Percentiles rank a stretch among this genome's conserved stretches.
phyloP scores from a whole-genome alignment of 352 stramenopile species.

The Phytophthora nicotianae region DNA sequence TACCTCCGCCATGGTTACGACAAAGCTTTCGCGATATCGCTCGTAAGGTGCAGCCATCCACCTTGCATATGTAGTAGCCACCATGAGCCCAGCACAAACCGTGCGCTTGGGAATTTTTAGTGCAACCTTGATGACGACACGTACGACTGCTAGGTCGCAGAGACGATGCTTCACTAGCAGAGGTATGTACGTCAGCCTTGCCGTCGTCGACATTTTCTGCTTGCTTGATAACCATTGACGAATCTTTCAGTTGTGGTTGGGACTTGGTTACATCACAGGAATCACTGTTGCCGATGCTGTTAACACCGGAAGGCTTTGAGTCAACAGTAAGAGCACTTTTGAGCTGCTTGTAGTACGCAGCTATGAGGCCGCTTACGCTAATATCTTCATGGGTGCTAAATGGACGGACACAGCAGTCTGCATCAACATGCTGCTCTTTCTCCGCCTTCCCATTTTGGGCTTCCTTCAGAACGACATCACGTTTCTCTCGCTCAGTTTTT shows the following conservation, averaged over 20 bases:
- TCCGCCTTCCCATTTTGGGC: background rate
- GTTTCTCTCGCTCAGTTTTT: background rate
- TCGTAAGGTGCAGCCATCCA: constrained; percentile 10
- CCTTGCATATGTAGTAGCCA: constrained; percentile 11
- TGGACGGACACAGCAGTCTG: background rate
- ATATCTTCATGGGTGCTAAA: background rate
- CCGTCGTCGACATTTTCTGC: background rate
- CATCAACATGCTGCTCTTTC: background rate
- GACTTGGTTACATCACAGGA: background rate
- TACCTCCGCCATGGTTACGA: constrained; percentile 2
- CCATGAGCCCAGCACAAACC: constrained; percentile 19
- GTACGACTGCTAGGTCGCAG: background rate
- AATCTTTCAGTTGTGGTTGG: background rate
- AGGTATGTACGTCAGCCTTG: background rate
- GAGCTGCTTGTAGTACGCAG: background rate
- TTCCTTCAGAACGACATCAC: background rate
- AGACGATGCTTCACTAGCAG: background rate
- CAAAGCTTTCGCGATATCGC: constrained; percentile 5
- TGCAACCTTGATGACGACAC: constrained; percentile 11
- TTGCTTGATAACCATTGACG: background rate
- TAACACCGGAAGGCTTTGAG: background rate
- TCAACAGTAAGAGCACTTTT: background rate
- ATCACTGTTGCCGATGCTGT: background rate
- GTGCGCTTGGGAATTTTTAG: background rate
- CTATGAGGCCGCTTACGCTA: background rate